Evolutionary conservation across 1,284 basidiomycete genomes (phyloP).

Genomic region (Xanthoconium separans): DNA sequence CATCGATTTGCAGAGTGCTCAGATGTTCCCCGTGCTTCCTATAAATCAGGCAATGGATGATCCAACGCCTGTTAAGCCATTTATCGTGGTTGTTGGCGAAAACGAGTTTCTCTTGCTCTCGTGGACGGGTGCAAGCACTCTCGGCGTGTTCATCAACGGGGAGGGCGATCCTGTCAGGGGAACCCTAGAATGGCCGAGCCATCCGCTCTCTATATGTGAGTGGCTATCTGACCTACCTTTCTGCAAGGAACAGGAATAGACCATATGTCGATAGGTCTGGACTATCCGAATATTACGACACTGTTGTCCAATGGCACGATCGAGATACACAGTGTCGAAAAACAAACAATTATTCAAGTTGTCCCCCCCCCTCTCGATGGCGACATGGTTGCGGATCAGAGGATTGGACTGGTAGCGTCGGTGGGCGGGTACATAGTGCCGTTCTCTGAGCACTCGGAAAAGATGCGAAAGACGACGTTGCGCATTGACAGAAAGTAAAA

Average conservation of each 20-base stretch:
- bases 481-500: conserved; percentile 23
- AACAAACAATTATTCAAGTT: conserved; percentile 73
- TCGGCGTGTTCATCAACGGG: conserved; percentile 83
- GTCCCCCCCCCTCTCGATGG: conserved; percentile 48
- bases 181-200: conserved; percentile 79
- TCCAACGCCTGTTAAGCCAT: conserved; percentile 56
- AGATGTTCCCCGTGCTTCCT: conserved; percentile 71
- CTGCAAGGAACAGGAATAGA: background rate
- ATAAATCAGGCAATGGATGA: conserved; percentile 62
- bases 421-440: conserved; percentile 60
- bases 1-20: conserved; percentile 69
- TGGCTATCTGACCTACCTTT: conserved; percentile 13
- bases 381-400: conserved; percentile 26
- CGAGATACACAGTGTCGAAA: conserved; percentile 78
- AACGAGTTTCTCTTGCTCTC: conserved; percentile 81
- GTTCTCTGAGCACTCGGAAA: conserved; percentile 54
- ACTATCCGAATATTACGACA: conserved; percentile 78
- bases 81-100: conserved; percentile 70
- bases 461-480: conserved; percentile 45
- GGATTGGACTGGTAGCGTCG: conserved; percentile 46
- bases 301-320: conserved; percentile 78
- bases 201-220: conserved; percentile 79
- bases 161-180: conserved; percentile 87
- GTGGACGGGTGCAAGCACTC: conserved; percentile 71
- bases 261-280: conserved; percentile 54